Evolutionary conservation across 148 eudicot genomes (phyloP).

Genomic region (Camellia granthamiana): DNA sequence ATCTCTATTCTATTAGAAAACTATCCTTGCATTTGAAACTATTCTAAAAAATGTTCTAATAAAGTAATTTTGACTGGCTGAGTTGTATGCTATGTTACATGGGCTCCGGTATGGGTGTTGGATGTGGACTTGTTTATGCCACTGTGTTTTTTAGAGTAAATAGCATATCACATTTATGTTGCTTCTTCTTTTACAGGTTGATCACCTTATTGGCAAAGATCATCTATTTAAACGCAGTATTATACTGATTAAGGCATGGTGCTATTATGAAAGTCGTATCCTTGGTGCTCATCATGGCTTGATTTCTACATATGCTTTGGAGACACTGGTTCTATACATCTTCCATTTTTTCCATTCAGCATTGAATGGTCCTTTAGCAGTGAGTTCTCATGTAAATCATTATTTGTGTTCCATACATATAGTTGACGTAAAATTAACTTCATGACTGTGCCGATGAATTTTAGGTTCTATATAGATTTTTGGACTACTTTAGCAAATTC

Average conservation of each 20-base stretch:
- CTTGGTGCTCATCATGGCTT: slow-evolving; percentile 96
- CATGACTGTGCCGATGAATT: slow-evolving; percentile 26
- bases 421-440: slow-evolving; percentile 18
- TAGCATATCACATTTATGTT: slow-evolving; percentile 12
- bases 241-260: slow-evolving; percentile 93
- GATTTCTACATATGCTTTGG: slow-evolving; percentile 95
- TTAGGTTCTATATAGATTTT: slow-evolving; percentile 86
- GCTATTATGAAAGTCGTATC: slow-evolving; percentile 96
- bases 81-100: background rate
- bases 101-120: no score
- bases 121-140: no score
- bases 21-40: background rate
- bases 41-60: background rate
- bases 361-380: slow-evolving; percentile 84
- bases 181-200: slow-evolving; percentile 49
- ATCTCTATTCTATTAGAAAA: background rate
- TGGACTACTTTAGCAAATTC: slow-evolving; percentile 92
- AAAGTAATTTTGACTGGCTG: background rate
- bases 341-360: slow-evolving; percentile 80
- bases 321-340: slow-evolving; percentile 82
- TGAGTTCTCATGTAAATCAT: slow-evolving; percentile 42
- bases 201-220: slow-evolving; percentile 71
- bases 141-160: no score
- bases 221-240: slow-evolving; percentile 94
- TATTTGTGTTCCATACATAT: slow-evolving; percentile 12